phyloP scores from a whole-genome alignment of 305 asterid species.

The Andrographis paniculata region DNA sequence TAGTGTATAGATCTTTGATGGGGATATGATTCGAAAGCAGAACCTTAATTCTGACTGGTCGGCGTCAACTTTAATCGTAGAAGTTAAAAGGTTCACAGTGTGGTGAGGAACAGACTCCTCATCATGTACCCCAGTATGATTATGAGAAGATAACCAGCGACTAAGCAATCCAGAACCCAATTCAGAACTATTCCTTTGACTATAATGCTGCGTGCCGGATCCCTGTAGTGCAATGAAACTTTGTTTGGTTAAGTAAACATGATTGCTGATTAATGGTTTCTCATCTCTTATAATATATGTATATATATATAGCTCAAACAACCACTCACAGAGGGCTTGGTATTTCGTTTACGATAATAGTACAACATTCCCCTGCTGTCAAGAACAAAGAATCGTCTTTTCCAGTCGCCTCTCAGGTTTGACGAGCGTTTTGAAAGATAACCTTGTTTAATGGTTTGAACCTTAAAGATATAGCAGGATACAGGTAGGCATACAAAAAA shows the following conservation, averaged over 20 bases:
- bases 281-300: conserved; percentile 5
- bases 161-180: conserved; percentile 95
- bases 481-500: conserved; percentile 22
- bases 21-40: conserved; percentile 98
- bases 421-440: conserved; percentile 96
- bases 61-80: conserved; percentile 96
- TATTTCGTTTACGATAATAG: conserved; percentile 88
- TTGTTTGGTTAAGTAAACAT: conserved; percentile 28
- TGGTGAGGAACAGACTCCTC: conserved; percentile 99
- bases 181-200: conserved; percentile 96
- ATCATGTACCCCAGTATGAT: conserved; percentile 97
- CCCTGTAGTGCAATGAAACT: conserved; percentile 42
- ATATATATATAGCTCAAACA: conserved; percentile 14
- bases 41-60: conserved; percentile 98
- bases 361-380: conserved; percentile 98
- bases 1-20: conserved; percentile 91
- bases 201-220: conserved; percentile 72
- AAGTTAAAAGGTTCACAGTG: conserved; percentile 94
- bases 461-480: conserved; percentile 49
- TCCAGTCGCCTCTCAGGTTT: conserved; percentile 96
- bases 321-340: conserved; percentile 92
- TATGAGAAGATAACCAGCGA: conserved; percentile 98
- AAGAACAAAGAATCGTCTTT: conserved; percentile 98
- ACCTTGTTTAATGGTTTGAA: conserved; percentile 97
- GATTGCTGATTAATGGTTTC: conserved; percentile 41